These are phyloP conservation scores for Apiospora phragmitis DNA, from an alignment of 2,329 filamentous ascomycete species.

Conservation along the genomic window DNA sequence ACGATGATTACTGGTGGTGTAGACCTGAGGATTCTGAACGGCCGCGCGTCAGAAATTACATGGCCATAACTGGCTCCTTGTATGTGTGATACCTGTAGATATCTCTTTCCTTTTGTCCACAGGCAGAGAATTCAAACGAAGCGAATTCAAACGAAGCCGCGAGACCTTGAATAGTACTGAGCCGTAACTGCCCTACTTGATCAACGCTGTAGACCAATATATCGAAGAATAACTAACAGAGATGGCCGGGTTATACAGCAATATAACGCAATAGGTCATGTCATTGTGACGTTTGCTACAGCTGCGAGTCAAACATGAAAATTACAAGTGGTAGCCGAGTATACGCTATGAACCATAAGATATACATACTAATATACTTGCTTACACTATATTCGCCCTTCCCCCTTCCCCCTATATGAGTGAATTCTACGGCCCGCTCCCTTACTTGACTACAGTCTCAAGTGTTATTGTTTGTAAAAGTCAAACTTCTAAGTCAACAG, in stretches of 20 bases:
- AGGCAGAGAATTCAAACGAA: not conserved
- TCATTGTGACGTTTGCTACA: not conserved
- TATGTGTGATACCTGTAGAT: conserved; percentile 18
- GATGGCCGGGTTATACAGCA: not conserved
- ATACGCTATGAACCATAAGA: not conserved
- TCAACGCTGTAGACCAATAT: not conserved
- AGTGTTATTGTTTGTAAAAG: not conserved
- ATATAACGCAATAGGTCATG: not conserved
- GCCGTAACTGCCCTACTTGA: not conserved
- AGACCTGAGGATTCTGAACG: not conserved
- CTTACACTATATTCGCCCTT: not conserved
- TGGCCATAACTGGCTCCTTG: not conserved
- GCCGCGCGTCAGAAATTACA: not conserved
- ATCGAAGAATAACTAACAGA: not conserved
- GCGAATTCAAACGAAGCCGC: not conserved
- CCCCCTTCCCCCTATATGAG: too few relatives aligned
- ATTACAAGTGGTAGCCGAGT: not conserved
- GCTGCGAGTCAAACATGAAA: not conserved
- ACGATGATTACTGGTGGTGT: not conserved
- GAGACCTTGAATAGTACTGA: not conserved
- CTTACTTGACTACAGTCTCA: not conserved
- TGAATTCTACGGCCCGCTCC: not conserved
- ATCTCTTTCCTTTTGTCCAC: conserved; percentile 14
- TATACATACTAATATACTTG: not conserved
- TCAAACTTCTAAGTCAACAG: not conserved